Percentiles rank a stretch among this genome's conserved stretches.
These are phyloP conservation scores for Picochlorum sp. DNA, from an alignment of 139 green algal genomes.

Conservation along the genomic window DNA sequence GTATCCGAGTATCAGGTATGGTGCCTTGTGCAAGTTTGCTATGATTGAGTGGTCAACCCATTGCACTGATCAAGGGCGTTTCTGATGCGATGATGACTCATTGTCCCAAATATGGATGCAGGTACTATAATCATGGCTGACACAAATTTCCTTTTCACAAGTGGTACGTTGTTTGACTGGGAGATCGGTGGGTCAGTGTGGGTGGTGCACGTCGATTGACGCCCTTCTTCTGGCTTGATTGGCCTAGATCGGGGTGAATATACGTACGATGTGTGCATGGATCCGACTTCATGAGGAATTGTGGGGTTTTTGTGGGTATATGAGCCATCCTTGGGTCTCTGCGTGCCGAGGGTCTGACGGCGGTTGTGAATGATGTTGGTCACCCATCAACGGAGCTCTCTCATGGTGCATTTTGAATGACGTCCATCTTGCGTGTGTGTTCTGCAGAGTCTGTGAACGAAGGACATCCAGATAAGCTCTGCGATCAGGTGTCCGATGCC, in stretches of 20 bases:
- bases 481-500: conserved; percentile 94
- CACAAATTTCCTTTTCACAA: conserved; percentile 27
- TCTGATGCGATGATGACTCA: too few species aligned
- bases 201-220: background rate
- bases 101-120: background rate
- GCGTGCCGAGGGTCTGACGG: background rate
- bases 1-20: too few species aligned
- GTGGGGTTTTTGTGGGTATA: background rate
- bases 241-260: too few species aligned
- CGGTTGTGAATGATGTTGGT: background rate
- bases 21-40: too few species aligned
- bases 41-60: too few species aligned
- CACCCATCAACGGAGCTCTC: too few species aligned
- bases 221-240: too few species aligned
- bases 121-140: conserved; percentile 14
- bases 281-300: background rate
- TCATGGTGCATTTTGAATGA: background rate
- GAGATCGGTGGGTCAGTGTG: conserved; percentile 1
- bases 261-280: too few species aligned
- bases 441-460: conserved; percentile 69
- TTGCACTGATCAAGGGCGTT: too few species aligned
- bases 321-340: background rate
- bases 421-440: background rate
- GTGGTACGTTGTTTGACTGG: background rate
- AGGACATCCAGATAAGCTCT: conserved; percentile 94